Percentiles rank a stretch among this genome's conserved stretches.
Evolutionary conservation across 23 red algal genomes (phyloP).

Genomic region (Agarophyton chilense): DNA sequence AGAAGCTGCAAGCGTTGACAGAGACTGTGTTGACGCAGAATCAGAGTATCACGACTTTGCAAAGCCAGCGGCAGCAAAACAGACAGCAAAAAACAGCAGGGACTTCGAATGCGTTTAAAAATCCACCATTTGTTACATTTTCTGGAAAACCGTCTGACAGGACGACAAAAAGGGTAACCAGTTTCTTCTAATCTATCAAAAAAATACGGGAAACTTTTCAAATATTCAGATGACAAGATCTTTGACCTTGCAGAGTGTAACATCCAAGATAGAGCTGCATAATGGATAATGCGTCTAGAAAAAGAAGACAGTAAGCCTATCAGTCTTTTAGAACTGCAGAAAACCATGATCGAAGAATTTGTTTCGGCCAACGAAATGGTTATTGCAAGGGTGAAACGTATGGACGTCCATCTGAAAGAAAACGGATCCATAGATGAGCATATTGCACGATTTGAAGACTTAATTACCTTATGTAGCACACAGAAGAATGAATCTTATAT

Average conservation of each 20-base stretch:
- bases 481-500: slow-evolving; percentile 17
- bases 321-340: background rate
- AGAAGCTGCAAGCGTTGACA: no score
- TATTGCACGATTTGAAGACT: background rate
- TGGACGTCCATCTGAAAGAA: slow-evolving; percentile 28
- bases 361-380: slow-evolving; percentile 21
- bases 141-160: background rate
- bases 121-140: slow-evolving; percentile 10
- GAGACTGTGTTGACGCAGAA: background rate
- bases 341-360: slow-evolving; percentile 30
- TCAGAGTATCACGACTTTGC: background rate
- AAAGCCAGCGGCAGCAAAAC: background rate
- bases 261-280: slow-evolving; percentile 19
- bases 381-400: slow-evolving; percentile 9
- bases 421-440: slow-evolving; percentile 8
- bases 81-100: background rate
- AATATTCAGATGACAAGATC: slow-evolving; percentile 12
- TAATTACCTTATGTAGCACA: background rate
- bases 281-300: slow-evolving; percentile 16
- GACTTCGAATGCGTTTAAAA: background rate
- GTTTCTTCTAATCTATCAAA: background rate
- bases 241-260: slow-evolving; percentile 29
- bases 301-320: background rate
- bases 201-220: background rate
- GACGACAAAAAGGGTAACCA: background rate